Evolutionary conservation across 495 filamentous ascomycete species (phyloP).

Genomic region (Halenospora varia): DNA sequence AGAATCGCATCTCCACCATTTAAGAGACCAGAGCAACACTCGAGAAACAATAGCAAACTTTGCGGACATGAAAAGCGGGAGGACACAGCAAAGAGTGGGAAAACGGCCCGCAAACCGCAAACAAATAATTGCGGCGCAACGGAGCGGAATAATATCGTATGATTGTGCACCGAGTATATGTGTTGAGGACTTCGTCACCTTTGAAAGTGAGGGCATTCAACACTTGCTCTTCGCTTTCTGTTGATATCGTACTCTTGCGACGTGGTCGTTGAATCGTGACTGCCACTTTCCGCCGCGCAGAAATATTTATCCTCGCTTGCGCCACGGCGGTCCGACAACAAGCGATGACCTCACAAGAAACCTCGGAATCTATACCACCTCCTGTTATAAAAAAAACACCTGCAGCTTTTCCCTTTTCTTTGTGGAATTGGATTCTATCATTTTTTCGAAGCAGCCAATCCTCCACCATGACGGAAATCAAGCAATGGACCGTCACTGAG

Average conservation of each 20-base stretch:
- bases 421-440: slow-evolving; percentile 8
- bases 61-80: background rate
- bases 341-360: background rate
- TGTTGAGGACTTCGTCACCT: background rate
- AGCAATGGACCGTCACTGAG: slow-evolving; percentile 37
- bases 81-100: background rate
- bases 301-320: background rate
- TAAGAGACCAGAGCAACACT: background rate
- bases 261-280: background rate
- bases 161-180: background rate
- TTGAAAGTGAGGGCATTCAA: background rate
- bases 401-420: background rate
- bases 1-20: background rate
- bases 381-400: background rate
- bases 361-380: too few species aligned
- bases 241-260: background rate
- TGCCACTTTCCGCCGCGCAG: background rate
- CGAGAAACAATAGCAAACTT: background rate
- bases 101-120: background rate
- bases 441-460: slow-evolving; percentile 1
- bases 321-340: background rate
- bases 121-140: background rate
- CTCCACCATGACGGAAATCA: slow-evolving; percentile 1
- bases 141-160: background rate
- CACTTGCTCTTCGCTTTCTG: background rate